Conservation (phyloP, 768 basidiomycete species). For the Russula olivacea region DNA sequence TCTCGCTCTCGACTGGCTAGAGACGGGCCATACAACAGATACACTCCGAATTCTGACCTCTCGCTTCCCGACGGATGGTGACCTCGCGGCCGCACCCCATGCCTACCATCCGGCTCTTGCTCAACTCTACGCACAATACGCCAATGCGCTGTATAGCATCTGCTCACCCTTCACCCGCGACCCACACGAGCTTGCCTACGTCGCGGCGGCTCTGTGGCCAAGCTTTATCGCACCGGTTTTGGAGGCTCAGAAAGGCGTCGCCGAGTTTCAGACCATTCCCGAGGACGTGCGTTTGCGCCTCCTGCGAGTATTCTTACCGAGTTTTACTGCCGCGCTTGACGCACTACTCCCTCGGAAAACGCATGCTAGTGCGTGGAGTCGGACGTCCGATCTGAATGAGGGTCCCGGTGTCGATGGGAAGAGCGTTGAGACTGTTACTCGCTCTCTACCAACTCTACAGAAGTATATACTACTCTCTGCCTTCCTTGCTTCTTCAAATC, state of each 20-base stretch:
- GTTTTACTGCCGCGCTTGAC: constrained; percentile 57
- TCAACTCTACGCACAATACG: constrained; percentile 60
- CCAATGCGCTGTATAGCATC: constrained; percentile 49
- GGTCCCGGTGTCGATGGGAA: not conserved
- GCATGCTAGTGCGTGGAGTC: constrained; percentile 61
- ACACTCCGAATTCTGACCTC: constrained; percentile 36
- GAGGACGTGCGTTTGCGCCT: constrained; percentile 60
- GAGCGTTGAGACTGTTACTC: constrained; percentile 27
- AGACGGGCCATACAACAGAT: constrained; percentile 27
- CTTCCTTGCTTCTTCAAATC: constrained; percentile 82
- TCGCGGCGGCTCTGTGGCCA: constrained; percentile 76
- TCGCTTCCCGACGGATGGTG: constrained; percentile 32
- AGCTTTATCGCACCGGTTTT: constrained; percentile 68
- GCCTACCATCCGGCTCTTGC: constrained; percentile 51
- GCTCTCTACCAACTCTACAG: constrained; percentile 55
- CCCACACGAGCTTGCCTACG: constrained; percentile 64
- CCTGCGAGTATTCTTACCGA: constrained; percentile 54
- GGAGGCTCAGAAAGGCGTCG: constrained; percentile 35
- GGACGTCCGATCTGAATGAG: constrained; percentile 38
- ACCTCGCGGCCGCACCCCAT: constrained; percentile 22
- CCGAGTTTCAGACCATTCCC: constrained; percentile 11
- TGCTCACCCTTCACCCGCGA: constrained; percentile 63
- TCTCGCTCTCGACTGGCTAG: not conserved
- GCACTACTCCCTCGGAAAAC: constrained; percentile 60
- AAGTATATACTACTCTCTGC: constrained; percentile 72